A percentile compares a stretch with the other conserved stretches of the same genome.
Evolutionary conservation across 345 rosid genomes (phyloP).

Genomic region (Xanthoceras sorbifolium): DNA sequence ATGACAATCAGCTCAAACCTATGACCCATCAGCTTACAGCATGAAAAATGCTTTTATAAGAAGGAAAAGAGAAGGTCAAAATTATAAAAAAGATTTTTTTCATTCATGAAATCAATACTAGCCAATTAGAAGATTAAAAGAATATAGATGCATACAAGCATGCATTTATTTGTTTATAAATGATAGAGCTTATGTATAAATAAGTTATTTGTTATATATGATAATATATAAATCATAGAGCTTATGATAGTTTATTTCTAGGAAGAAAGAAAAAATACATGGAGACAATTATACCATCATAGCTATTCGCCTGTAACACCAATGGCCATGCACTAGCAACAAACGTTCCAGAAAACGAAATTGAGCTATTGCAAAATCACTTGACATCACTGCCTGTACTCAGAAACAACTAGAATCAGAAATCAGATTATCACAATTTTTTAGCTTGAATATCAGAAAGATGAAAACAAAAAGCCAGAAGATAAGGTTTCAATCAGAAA

Average conservation of each 20-base stretch:
- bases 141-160: not conserved
- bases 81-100: not conserved
- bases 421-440: not conserved
- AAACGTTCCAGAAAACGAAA: conserved; percentile 79
- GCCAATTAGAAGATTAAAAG: not conserved
- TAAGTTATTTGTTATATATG: not conserved
- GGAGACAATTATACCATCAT: conserved; percentile 63
- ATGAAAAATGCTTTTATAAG: not conserved
- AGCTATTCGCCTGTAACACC: conserved; percentile 94
- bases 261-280: conserved; percentile 2
- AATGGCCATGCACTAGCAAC: conserved; percentile 90
- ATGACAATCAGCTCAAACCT: not conserved
- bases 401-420: conserved; percentile 16
- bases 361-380: conserved; percentile 92
- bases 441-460: not conserved
- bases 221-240: not conserved
- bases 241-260: conserved; percentile 6
- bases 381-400: conserved; percentile 90
- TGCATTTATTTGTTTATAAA: not conserved
- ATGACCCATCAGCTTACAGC: not conserved
- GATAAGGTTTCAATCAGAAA: not conserved
- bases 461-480: not conserved
- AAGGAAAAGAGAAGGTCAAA: conserved; percentile 7
- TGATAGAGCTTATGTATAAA: not conserved
- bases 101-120: not conserved